These are phyloP conservation scores for Botryotinia convoluta DNA, from an alignment of 2,329 filamentous ascomycete species.

Conservation along the genomic window DNA sequence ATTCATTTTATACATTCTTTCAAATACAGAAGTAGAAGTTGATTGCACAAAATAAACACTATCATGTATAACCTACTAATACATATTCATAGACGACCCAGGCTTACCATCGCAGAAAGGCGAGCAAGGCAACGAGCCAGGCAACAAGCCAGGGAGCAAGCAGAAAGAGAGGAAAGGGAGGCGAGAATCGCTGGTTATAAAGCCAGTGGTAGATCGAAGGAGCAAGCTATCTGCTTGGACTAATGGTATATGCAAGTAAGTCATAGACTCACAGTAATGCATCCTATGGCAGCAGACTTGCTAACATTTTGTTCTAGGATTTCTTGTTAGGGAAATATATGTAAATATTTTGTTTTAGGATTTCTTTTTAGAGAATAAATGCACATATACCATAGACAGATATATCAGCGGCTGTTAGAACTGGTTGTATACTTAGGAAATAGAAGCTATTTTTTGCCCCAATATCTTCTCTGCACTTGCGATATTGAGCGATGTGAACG, in stretches of 20 bases:
- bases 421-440: not conserved
- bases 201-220: not conserved
- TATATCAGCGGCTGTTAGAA: not conserved
- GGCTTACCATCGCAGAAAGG: not conserved
- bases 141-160: not conserved
- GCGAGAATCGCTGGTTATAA: not conserved
- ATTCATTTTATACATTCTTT: not conserved
- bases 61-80: not conserved
- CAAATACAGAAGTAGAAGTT: too few relatives aligned
- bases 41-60: fast-evolving
- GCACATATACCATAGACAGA: not conserved
- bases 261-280: not conserved
- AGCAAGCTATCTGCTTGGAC: not conserved
- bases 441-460: not conserved
- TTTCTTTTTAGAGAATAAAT: not conserved
- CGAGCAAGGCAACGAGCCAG: not conserved
- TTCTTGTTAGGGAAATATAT: not conserved
- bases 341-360: not conserved
- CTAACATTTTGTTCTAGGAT: not conserved
- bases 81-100: not conserved
- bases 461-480: not conserved
- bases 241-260: not conserved
- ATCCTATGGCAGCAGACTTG: not conserved
- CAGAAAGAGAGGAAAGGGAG: not conserved
- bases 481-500: not conserved